A percentile compares a stretch with the other conserved stretches of the same genome.
phyloP scores from a whole-genome alignment of 768 basidiomycete species.

The Pleurotus citrinopileatus region DNA sequence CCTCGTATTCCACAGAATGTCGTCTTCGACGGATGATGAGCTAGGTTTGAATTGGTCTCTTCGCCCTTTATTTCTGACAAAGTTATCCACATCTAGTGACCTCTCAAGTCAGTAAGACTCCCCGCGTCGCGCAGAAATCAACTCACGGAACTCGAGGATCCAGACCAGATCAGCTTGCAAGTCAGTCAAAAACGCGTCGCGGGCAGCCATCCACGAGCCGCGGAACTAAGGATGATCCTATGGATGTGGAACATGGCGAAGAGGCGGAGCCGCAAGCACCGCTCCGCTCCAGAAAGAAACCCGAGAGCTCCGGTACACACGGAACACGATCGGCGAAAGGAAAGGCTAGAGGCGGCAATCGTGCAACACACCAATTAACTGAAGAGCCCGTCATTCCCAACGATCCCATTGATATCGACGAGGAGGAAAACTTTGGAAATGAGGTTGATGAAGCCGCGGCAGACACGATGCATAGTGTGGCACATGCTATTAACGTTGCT shows the following conservation, averaged over 20 bases:
- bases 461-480: conserved; percentile 14
- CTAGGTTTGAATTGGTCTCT: neutral
- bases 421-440: conserved; percentile 16
- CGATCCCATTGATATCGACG: conserved; percentile 20
- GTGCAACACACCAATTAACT: conserved; percentile 17
- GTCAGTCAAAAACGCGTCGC: conserved; percentile 1
- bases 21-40: conserved; percentile 5
- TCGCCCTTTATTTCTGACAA: neutral
- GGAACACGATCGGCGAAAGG: conserved; percentile 25
- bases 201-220: neutral
- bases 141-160: neutral
- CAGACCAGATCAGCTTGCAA: neutral
- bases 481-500: neutral
- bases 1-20: neutral
- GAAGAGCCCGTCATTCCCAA: conserved; percentile 12
- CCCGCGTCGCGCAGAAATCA: conserved; percentile 2
- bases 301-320: conserved; percentile 15
- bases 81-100: neutral
- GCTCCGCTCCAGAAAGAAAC: neutral
- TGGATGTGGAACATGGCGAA: conserved; percentile 6
- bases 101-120: conserved; percentile 8
- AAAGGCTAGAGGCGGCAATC: conserved; percentile 31
- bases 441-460: conserved; percentile 19
- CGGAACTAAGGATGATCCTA: neutral
- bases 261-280: neutral